phyloP scores from a whole-genome alignment of 2,329 filamentous ascomycete species.

The Fusarium avenaceum region DNA sequence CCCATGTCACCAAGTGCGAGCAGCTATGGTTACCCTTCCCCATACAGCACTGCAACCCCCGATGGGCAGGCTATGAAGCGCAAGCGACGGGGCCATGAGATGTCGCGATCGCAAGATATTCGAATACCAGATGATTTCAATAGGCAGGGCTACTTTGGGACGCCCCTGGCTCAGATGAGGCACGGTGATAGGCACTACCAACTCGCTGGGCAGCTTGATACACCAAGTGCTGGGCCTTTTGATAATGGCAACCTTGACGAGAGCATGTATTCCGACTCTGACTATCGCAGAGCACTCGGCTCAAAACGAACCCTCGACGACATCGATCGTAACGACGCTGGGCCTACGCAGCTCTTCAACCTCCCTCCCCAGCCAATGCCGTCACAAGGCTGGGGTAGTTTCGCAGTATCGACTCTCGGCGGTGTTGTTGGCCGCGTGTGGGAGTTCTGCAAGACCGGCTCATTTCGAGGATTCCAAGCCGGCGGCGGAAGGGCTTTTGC shows the following conservation, averaged over 20 bases:
- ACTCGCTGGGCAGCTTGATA: slow-evolving; percentile 67
- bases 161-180: slow-evolving; percentile 34
- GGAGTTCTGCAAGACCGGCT: slow-evolving; percentile 81
- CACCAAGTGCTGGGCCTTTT: slow-evolving; percentile 55
- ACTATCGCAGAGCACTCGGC: slow-evolving; percentile 67
- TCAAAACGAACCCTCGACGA: slow-evolving; percentile 59
- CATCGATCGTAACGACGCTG: slow-evolving; percentile 52
- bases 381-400: slow-evolving; percentile 66
- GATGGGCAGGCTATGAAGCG: slow-evolving; percentile 57
- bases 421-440: slow-evolving; percentile 82
- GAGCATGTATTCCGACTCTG: slow-evolving; percentile 69
- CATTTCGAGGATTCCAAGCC: slow-evolving; percentile 88
- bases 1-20: slow-evolving; percentile 59
- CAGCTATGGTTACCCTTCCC: slow-evolving; percentile 53
- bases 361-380: slow-evolving; percentile 50
- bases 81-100: slow-evolving; percentile 58
- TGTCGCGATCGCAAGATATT: slow-evolving; percentile 47
- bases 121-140: slow-evolving; percentile 38
- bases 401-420: slow-evolving; percentile 73
- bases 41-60: slow-evolving; percentile 37
- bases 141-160: slow-evolving; percentile 42
- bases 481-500: slow-evolving; percentile 82
- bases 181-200: slow-evolving; percentile 57
- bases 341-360: slow-evolving; percentile 53
- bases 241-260: slow-evolving; percentile 61